Evolutionary conservation across 805 yeast genomes (phyloP), one percentile per base, ranked within the genome.

Genomic region (Saturnispora silvae): DNA sequence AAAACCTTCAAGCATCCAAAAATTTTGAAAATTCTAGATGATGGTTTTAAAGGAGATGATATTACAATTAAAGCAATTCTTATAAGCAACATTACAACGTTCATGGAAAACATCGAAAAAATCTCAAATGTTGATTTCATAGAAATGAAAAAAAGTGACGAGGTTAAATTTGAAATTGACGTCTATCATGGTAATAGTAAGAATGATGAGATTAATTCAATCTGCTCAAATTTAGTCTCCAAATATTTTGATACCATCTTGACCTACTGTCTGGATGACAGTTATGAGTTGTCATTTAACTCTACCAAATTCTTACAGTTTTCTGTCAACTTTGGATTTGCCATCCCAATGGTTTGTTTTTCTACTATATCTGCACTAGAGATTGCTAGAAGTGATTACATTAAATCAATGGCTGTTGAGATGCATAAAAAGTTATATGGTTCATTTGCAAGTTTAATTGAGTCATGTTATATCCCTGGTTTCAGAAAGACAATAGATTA

Each of bases 331-430:
- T 64, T 75, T 37, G 94, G 94, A 0, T 79, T 72, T 54, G 79
- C 81, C 0, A 82, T 80, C 49, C 95, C 95, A 1, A 68, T 81
- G 39, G 48, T 70, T 4, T 72, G 84, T 48, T 69, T 78, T 5
- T 71, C 86, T 0, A 77, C 86, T 0, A 64, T 82, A 1, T 67
- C 83, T 39, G 89, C 89, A 0, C 59, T 85, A 25, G 76, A 77
- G 40, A 64, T 81, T 0, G 73, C 84, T 0, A 56, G 61, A 1
- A 56, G 61, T 14, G 52, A 50, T 3, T 50, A 55, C 9, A 63
- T 81, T 14, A 61, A 68, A 23, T 52, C 52, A 3, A 56, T 67
- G 9, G 84, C 86, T 0, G 40, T 61, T 1, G 65, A 63, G 1
- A 57, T 81, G 38, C 81, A 81, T 46, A 50, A 52, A 16, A 72